phyloP scores from a whole-genome alignment of 805 yeast species.

The Barnettozyma californica region DNA sequence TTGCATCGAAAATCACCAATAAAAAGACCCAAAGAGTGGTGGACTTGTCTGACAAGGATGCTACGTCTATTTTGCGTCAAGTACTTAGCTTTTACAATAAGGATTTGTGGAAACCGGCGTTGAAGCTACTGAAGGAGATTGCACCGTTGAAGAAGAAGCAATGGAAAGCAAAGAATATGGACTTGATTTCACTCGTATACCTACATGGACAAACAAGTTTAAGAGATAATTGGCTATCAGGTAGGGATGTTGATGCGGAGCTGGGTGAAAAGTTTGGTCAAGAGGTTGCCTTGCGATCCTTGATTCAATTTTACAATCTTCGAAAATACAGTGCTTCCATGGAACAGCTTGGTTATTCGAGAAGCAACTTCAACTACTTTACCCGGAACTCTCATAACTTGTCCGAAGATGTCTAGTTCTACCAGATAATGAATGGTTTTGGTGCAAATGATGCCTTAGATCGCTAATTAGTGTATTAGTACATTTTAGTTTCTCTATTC shows the following conservation, averaged over 20 bases:
- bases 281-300: constrained; percentile 76
- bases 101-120: constrained; percentile 59
- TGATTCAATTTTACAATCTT: constrained; percentile 71
- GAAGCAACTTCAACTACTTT: constrained; percentile 37
- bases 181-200: constrained; percentile 80
- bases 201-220: constrained; percentile 66
- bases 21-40: constrained; percentile 72
- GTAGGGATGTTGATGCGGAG: constrained; percentile 71
- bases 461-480: not conserved
- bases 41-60: constrained; percentile 54
- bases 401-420: not conserved
- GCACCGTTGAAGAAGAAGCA: constrained; percentile 90
- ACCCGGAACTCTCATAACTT: constrained; percentile 33
- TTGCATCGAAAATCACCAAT: constrained; percentile 53
- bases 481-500: constrained; percentile 4
- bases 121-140: constrained; percentile 69
- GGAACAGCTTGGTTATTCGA: constrained; percentile 52
- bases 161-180: constrained; percentile 94
- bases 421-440: not conserved
- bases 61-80: constrained; percentile 57
- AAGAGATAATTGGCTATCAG: constrained; percentile 85
- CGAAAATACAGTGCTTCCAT: constrained; percentile 48
- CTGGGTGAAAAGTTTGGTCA: constrained; percentile 75
- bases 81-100: constrained; percentile 55
- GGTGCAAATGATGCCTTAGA: not conserved